Percentiles rank a stretch among this genome's conserved stretches.
Conservation (phyloP, 1,139 yeast species). For the Suhomyces anneliseae region DNA sequence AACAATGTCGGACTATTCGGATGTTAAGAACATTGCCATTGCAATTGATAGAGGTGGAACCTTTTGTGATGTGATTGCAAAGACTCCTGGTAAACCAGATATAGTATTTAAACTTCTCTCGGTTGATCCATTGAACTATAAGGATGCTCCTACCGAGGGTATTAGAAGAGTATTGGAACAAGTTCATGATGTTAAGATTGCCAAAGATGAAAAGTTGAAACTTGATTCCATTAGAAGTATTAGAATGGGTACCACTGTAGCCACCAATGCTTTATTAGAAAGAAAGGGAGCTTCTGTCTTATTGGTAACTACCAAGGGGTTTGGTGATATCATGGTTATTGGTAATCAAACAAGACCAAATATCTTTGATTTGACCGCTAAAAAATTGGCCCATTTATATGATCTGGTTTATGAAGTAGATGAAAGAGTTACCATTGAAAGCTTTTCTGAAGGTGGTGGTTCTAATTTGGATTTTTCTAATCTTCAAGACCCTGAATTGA, state of each 20-base stretch:
- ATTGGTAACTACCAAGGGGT: constrained; percentile 52
- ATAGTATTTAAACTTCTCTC: constrained; percentile 66
- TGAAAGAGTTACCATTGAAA: constrained; percentile 40
- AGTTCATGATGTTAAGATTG: constrained; percentile 50
- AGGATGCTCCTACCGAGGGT: constrained; percentile 91
- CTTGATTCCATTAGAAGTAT: constrained; percentile 19
- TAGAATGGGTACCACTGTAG: constrained; percentile 26
- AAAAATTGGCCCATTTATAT: constrained; percentile 29
- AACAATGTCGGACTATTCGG: constrained; percentile 4
- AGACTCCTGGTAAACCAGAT: constrained; percentile 42
- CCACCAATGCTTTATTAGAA: constrained; percentile 24
- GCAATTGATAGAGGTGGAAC: constrained; percentile 74
- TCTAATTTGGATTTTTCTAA: constrained; percentile 21
- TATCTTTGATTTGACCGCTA: constrained; percentile 23
- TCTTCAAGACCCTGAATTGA: constrained; percentile 21
- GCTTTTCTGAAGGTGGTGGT: constrained; percentile 44
- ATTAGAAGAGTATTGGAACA: constrained; percentile 73
- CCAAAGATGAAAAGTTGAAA: constrained; percentile 33
- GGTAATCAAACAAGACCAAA: constrained; percentile 30
- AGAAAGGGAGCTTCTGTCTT: constrained; percentile 55
- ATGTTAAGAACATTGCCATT: constrained; percentile 16
- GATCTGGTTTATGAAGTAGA: constrained; percentile 39
- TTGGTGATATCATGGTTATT: constrained; percentile 45
- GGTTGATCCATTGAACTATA: constrained; percentile 82
- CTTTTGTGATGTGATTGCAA: constrained; percentile 75